phyloP scores from a whole-genome alignment of 2,329 filamentous ascomycete genomes.

The Tothia fuscella region DNA sequence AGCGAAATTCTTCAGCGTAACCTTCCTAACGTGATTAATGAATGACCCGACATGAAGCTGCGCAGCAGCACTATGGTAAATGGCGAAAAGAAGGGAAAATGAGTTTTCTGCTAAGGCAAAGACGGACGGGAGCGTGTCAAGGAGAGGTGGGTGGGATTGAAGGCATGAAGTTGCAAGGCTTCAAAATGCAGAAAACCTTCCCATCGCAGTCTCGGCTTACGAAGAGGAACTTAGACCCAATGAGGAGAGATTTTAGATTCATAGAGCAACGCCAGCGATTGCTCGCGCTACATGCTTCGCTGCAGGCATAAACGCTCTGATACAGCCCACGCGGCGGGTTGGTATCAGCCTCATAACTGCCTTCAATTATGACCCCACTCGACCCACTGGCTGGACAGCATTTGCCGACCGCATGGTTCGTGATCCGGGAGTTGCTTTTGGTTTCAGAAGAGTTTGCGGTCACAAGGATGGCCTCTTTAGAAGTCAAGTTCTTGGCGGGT shows the following conservation, averaged over 20 bases:
- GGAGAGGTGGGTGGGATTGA: not conserved
- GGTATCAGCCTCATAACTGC: conserved; percentile 2
- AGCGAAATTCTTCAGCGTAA: too few relatives aligned
- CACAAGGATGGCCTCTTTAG: too few relatives aligned
- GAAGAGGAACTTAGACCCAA: too few relatives aligned
- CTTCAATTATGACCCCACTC: conserved; percentile 2
- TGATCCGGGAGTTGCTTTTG: too few relatives aligned
- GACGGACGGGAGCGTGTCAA: not conserved
- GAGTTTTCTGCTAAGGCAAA: not conserved
- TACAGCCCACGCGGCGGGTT: conserved; percentile 1
- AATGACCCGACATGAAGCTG: conserved; percentile 6
- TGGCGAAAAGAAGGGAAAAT: conserved; percentile 4
- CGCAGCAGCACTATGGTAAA: conserved; percentile 6
- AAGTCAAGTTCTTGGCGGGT: too few relatives aligned
- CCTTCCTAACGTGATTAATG: not conserved
- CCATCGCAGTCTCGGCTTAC: conserved; percentile 1
- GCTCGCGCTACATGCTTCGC: too few relatives aligned
- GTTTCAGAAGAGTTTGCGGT: too few relatives aligned
- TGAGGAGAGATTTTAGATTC: too few relatives aligned
- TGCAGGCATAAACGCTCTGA: conserved; percentile 1
- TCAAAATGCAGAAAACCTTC: not conserved
- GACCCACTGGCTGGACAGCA: not conserved
- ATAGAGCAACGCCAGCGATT: too few relatives aligned
- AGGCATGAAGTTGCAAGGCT: conserved; percentile 4
- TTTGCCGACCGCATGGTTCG: too few relatives aligned